Percentiles rank a stretch among this genome's conserved stretches.
Evolutionary conservation across 2,329 filamentous ascomycete species (phyloP).

Genomic region (Pleoardoris graminearum): DNA sequence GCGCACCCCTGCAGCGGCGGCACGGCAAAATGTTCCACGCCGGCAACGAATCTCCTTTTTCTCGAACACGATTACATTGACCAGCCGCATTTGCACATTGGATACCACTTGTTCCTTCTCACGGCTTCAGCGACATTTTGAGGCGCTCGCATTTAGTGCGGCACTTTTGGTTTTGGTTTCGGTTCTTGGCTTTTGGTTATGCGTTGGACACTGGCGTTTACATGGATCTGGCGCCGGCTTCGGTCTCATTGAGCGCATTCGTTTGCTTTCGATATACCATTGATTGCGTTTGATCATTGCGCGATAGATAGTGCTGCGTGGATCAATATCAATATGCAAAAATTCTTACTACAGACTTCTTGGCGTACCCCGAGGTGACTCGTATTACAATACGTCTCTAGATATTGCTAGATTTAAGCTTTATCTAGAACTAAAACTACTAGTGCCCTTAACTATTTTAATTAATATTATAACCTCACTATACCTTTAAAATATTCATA

Average conservation of each 20-base stretch:
- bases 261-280: background rate
- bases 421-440: too few relatives aligned
- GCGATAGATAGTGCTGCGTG: constrained; percentile 14
- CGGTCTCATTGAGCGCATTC: constrained; percentile 1
- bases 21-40: too few relatives aligned
- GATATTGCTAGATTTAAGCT: too few relatives aligned
- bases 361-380: background rate
- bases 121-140: background rate
- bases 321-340: constrained; percentile 3
- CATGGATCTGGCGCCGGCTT: background rate
- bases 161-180: background rate
- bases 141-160: background rate
- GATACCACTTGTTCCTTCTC: constrained; percentile 5
- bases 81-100: background rate
- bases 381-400: background rate
- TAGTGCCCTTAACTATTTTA: too few relatives aligned
- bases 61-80: too few relatives aligned
- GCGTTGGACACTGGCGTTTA: background rate
- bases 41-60: too few relatives aligned
- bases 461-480: too few relatives aligned
- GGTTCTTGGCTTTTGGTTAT: background rate
- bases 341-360: background rate
- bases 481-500: too few relatives aligned
- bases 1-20: too few relatives aligned
- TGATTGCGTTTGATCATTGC: background rate